Base-by-base conservation (phyloP, 306 rosid species). In the Sesbania bispinosa region DNA sequence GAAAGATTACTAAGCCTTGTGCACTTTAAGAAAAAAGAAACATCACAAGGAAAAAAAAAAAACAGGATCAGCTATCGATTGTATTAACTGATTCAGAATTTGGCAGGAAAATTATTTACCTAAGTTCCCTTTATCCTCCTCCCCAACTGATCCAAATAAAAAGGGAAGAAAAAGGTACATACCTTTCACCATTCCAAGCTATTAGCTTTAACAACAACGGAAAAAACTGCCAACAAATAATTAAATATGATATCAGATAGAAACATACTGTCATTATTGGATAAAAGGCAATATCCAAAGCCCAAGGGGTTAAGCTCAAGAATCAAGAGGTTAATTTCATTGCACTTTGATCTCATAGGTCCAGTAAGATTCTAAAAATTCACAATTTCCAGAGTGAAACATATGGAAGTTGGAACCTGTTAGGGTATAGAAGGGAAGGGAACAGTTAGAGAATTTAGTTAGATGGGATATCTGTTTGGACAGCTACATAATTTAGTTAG, bases 131-230 rank as follows among this genome's bases (percentile, higher is more conserved):
- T 41, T 39, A 38, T 2, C 9, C 41, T 32, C 45, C 0, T 7
- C 13, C 14, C 35, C 59, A n/a, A n/a, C n/a, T n/a, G n/a, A n/a
- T n/a, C n/a, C n/a, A n/a, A n/a, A n/a, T n/a, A n/a, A 58, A 58
- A 2, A 18, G 18, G 38, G 10, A 13, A 11, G 13, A 19, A 14
- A 41, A 38, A 41, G 55, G 23, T 68, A 70, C 83, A 78, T 76
- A 94, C 97, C 84, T 89, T 80, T 90, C 92, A 46, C 91, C 95
- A 80, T 94, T 86, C 98, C 97, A 94, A 11, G 92, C 96, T 32
- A 90, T 85, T 88, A 94, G 83, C 87, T 94, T 94, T 70, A 94
- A 85, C 84, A 94, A 60, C 87, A 94, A 79, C 7, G 98, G 98
- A 85, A 85, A 94, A 80, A 94, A 94, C 98, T 94, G 94, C 86